Evolutionary conservation across 2,329 filamentous ascomycete species (phyloP).

Genomic region (Stemphylium beticola): DNA sequence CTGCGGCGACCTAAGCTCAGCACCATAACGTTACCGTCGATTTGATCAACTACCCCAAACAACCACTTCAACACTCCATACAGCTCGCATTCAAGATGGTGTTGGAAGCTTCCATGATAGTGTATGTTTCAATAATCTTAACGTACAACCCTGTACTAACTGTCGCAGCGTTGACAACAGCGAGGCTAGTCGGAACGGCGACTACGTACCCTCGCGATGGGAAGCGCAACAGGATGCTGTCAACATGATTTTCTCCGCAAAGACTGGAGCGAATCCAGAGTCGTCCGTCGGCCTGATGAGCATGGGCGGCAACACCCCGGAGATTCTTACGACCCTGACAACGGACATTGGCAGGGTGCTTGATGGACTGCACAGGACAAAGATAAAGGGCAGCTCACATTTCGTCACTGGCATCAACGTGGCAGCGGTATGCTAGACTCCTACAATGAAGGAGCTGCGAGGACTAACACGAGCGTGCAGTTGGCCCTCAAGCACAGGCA

Average conservation of each 20-base stretch:
- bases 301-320: slow-evolving; percentile 97
- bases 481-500: slow-evolving; percentile 96
- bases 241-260: slow-evolving; percentile 92
- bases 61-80: slow-evolving; percentile 4
- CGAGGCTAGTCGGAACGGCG: slow-evolving; percentile 96
- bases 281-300: slow-evolving; percentile 98
- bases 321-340: slow-evolving; percentile 94
- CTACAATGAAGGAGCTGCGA: slow-evolving; percentile 72
- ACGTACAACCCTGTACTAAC: slow-evolving; percentile 25
- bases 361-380: slow-evolving; percentile 78
- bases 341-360: slow-evolving; percentile 96
- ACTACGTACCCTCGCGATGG: slow-evolving; percentile 88
- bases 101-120: slow-evolving; percentile 98
- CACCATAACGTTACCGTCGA: slow-evolving; percentile 23
- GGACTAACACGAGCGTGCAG: slow-evolving; percentile 58
- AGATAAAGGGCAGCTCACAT: slow-evolving; percentile 88
- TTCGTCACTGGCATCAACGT: slow-evolving; percentile 95
- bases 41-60: slow-evolving; percentile 15
- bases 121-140: slow-evolving; percentile 56
- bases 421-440: slow-evolving; percentile 75
- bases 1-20: slow-evolving; percentile 28
- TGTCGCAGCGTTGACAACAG: slow-evolving; percentile 85
- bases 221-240: slow-evolving; percentile 96
- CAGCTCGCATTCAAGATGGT: slow-evolving; percentile 72
- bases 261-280: slow-evolving; percentile 94